Conservation (phyloP, 1,284 basidiomycete genomes). For the Fomitopsis betulina region DNA sequence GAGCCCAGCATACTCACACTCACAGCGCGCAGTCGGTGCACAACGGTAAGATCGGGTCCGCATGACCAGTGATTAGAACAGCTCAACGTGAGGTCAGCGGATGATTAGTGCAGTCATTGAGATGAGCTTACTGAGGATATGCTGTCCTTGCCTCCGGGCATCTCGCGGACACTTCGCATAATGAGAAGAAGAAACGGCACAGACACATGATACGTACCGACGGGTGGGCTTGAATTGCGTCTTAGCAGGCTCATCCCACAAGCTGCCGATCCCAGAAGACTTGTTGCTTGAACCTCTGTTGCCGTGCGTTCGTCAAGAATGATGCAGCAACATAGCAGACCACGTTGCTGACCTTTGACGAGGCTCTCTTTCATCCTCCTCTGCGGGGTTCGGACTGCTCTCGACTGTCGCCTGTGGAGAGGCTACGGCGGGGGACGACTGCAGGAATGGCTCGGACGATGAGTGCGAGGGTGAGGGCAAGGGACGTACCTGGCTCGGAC, state of each 20-base stretch:
- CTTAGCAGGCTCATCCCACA: conserved; percentile 42
- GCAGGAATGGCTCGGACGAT: not conserved
- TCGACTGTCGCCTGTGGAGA: not conserved
- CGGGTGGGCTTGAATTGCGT: conserved; percentile 62
- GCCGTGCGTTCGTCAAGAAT: not conserved
- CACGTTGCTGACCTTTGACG: not conserved
- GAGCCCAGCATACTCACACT: no score
- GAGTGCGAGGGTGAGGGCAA: not conserved
- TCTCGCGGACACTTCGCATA: conserved; percentile 19
- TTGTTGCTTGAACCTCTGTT: conserved; percentile 7
- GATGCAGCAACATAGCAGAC: not conserved
- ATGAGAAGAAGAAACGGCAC: no score
- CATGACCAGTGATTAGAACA: not conserved
- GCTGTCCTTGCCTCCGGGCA: conserved; percentile 58
- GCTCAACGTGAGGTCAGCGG: not conserved
- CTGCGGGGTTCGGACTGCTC: not conserved
- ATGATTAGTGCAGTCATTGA: not conserved
- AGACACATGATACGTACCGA: conserved; percentile 34
- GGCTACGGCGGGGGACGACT: not conserved
- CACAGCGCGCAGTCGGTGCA: no score
- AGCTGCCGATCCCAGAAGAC: conserved; percentile 13
- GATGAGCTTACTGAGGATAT: conserved; percentile 45
- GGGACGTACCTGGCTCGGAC: not conserved
- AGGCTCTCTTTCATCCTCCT: not conserved
- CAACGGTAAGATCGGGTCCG: no score